Base-by-base conservation (phyloP, 2,329 filamentous ascomycete species). In the Penicillium hordei region DNA sequence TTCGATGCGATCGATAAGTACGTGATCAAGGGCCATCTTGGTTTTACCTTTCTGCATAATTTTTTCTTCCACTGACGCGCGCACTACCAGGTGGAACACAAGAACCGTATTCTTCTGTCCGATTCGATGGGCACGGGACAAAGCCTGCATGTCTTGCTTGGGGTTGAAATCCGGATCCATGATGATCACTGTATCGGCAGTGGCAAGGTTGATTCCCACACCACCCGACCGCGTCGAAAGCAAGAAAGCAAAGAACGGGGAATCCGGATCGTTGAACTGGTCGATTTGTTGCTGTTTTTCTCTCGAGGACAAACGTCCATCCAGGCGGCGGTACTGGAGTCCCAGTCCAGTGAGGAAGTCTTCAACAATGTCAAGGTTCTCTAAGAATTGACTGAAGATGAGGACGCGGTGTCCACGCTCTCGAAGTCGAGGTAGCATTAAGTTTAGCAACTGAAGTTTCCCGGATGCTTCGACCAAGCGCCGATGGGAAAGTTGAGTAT, bases 111-210 rank as follows among this genome's bases (percentile, higher is more conserved):
- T 92, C 74, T 92, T 91, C 75, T 99, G 95, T 0, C 95, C 95
- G 62, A 99, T 97, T 27, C 94, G 89, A 75, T 99, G 94, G 19
- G 93, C 94, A 63, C 95, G 87, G 31, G 93, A 96, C 31, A 99
- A 82, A 0, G 94, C 94, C 73, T 99, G 94, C 40, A 99, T 89
- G 69, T 99, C 95, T 75, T 99, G 94, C 70, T 99, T 94, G 0
- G 94, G 94, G 61, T 99, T 99, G 80, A 96, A 97, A 70, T 99
- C 94, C 0, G 91, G 91, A 67, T 99, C 93, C 64, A 97, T 86
- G 64, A 99, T 97, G 63, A 99, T 97, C 60, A 99, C 95, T 0
- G 94, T 99, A 70, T 99, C 94, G 3, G 94, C 94, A 8, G 93
- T 96, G 0, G 94, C 94, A 55, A 99, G 82, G 70, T 99, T 99